Evolutionary conservation across 108 stramenopile species (phyloP).

Genomic region (Pseudonitzschia delicatissima): DNA sequence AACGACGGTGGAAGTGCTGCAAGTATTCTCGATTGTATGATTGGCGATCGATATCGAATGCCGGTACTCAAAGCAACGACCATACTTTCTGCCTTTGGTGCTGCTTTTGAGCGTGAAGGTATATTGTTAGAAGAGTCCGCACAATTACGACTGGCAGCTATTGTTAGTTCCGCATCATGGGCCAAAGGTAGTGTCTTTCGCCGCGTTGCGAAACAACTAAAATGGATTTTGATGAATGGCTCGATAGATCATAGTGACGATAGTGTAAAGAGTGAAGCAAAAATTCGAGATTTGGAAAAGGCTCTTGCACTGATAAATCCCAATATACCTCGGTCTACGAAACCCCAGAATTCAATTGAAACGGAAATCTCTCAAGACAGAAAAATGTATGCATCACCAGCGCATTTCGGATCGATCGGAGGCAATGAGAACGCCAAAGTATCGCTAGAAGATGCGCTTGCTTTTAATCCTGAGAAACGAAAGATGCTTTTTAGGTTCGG

Average conservation of each 20-base stretch:
- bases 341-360: conserved; percentile 15
- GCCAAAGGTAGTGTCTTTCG: conserved; percentile 50
- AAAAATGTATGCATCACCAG: background rate
- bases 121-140: conserved; percentile 39
- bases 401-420: conserved; percentile 59
- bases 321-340: conserved; percentile 12
- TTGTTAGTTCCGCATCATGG: conserved; percentile 57
- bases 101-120: conserved; percentile 40
- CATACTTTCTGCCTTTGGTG: conserved; percentile 42
- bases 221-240: conserved; percentile 1
- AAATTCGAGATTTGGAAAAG: conserved; percentile 35
- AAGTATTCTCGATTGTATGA: conserved; percentile 50
- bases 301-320: conserved; percentile 30
- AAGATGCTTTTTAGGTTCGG: conserved; percentile 48
- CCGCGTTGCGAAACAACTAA: conserved; percentile 39
- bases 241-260: background rate
- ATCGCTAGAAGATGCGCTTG: conserved; percentile 72
- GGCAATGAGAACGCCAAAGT: conserved; percentile 73
- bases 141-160: conserved; percentile 29
- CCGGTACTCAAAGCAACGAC: conserved; percentile 47
- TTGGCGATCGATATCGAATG: conserved; percentile 49
- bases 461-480: conserved; percentile 55
- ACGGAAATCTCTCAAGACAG: background rate
- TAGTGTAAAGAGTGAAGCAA: conserved; percentile 11
- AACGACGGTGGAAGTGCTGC: background rate